Conservation (phyloP, 345 rosid genomes). For the Gossypium australe region DNA sequence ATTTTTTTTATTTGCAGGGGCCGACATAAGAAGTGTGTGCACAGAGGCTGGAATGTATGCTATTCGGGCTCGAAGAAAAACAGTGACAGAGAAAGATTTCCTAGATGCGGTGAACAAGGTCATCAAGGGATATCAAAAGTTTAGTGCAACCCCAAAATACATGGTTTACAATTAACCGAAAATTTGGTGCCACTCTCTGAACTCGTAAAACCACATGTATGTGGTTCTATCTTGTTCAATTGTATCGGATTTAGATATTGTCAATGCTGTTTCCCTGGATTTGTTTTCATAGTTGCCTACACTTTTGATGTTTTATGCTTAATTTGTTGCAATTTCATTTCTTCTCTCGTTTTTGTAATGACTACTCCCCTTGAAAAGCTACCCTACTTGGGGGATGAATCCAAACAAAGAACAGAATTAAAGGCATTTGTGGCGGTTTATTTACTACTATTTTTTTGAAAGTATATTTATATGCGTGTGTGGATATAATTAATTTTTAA, state of each 20-base stretch:
- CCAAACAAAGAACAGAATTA: too few relatives aligned
- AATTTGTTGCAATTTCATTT: background rate
- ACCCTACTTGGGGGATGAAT: too few relatives aligned
- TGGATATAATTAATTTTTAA: too few relatives aligned
- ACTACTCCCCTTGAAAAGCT: background rate
- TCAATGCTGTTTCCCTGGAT: background rate
- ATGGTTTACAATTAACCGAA: slow-evolving; percentile 62
- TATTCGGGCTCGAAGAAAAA: slow-evolving; percentile 64
- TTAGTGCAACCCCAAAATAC: slow-evolving; percentile 71
- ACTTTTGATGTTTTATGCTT: background rate
- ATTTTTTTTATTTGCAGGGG: slow-evolving; percentile 35
- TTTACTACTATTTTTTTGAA: too few relatives aligned
- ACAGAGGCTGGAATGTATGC: slow-evolving; percentile 85
- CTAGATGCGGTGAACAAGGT: slow-evolving; percentile 84
- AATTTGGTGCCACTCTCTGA: background rate
- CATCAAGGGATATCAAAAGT: slow-evolving; percentile 65
- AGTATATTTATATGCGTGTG: too few relatives aligned
- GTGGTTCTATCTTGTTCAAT: background rate
- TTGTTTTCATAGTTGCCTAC: background rate
- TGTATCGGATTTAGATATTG: background rate
- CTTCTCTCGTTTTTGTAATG: background rate
- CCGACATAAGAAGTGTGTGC: slow-evolving; percentile 78
- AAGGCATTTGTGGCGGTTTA: too few relatives aligned
- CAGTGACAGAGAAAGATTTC: slow-evolving; percentile 70
- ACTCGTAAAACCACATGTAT: background rate